phyloP scores from a whole-genome alignment of 169 alveolate genomes.

The Plasmodium adleri region DNA sequence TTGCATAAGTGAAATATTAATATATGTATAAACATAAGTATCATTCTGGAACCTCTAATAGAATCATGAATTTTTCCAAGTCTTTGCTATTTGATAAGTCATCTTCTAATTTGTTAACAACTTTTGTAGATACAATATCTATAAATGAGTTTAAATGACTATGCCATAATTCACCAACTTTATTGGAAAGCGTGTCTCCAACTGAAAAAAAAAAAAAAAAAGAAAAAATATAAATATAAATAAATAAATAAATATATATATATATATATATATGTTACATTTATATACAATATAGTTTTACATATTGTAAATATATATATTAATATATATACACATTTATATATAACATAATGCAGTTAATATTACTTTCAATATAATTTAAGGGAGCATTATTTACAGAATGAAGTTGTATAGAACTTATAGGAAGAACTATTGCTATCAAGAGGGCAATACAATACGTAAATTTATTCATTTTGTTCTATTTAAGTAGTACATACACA shows the following conservation, averaged over 20 bases:
- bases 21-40: not conserved
- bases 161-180: slow-evolving; percentile 47
- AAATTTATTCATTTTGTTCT: slow-evolving; percentile 47
- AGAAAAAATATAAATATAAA: not conserved
- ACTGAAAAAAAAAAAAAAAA: slow-evolving; percentile 34
- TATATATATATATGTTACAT: not conserved
- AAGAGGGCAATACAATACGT: slow-evolving; percentile 32
- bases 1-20: too few relatives aligned
- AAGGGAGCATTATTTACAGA: slow-evolving; percentile 2
- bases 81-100: slow-evolving; percentile 23
- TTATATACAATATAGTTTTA: not conserved
- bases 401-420: slow-evolving; percentile 51
- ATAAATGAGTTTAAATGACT: slow-evolving; percentile 60
- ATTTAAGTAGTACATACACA: too few relatives aligned
- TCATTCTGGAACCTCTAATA: slow-evolving; percentile 29
- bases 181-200: slow-evolving; percentile 43
- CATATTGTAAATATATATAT: not conserved
- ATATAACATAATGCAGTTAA: not conserved
- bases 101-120: slow-evolving; percentile 59
- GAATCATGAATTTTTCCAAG: slow-evolving; percentile 35
- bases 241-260: not conserved
- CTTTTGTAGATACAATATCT: slow-evolving; percentile 63
- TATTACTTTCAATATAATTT: slow-evolving; percentile 59
- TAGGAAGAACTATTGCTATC: slow-evolving; percentile 27
- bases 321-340: not conserved